Conservation (phyloP, 1,284 basidiomycete genomes). For the Leccinum fallax region DNA sequence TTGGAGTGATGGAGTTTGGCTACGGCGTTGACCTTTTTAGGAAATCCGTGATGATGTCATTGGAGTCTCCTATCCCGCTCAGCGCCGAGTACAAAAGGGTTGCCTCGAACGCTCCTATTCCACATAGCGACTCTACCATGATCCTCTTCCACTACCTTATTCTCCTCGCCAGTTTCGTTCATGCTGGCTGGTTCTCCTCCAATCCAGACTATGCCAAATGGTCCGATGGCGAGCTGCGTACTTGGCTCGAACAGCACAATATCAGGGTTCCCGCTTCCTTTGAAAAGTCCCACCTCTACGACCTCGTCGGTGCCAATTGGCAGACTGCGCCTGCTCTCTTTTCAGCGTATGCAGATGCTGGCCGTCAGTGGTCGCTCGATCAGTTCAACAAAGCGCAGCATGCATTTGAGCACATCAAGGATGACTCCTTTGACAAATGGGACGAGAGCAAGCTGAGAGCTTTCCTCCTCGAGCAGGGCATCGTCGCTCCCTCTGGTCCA, state of each 20-base stretch:
- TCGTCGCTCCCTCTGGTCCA: conserved; percentile 78
- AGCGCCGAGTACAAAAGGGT: conserved; percentile 2
- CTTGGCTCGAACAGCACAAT: conserved; percentile 75
- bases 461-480: conserved; percentile 85
- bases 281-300: conserved; percentile 49
- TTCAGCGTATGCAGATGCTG: conserved; percentile 16
- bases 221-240: conserved; percentile 62
- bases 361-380: conserved; percentile 55
- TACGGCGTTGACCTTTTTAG: conserved; percentile 8
- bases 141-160: conserved; percentile 11
- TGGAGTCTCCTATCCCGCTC: conserved; percentile 14
- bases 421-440: conserved; percentile 71
- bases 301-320: conserved; percentile 67
- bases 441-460: conserved; percentile 79
- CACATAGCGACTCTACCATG: background rate
- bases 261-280: conserved; percentile 58
- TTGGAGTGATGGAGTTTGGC: background rate
- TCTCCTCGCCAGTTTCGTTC: conserved; percentile 18
- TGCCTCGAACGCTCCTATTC: background rate
- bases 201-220: conserved; percentile 59
- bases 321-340: conserved; percentile 46
- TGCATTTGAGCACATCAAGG: conserved; percentile 59
- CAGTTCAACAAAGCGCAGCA: conserved; percentile 68
- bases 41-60: conserved; percentile 25
- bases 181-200: conserved; percentile 33